Percentiles rank a stretch among this genome's conserved stretches.
phyloP scores from a whole-genome alignment of 305 asterid species.

The Nicotiana rustica region DNA sequence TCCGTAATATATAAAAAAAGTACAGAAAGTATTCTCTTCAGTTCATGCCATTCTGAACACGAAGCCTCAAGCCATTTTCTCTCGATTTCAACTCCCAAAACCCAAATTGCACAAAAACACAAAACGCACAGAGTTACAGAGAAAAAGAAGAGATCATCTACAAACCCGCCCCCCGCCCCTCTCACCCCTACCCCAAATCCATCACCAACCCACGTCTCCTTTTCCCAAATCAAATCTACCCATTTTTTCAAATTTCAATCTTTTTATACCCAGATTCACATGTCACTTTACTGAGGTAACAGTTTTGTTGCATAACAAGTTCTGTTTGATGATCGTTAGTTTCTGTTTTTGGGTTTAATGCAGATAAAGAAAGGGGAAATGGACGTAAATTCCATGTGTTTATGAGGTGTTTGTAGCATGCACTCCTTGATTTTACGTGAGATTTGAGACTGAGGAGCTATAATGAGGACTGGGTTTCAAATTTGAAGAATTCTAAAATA shows the following conservation, averaged over 20 bases:
- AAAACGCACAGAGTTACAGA: no score
- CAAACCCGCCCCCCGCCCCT: not conserved
- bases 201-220: not conserved
- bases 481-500: no score
- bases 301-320: not conserved
- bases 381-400: constrained; percentile 56
- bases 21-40: not conserved
- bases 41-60: not conserved
- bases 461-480: not conserved
- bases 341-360: constrained; percentile 41
- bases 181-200: not conserved
- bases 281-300: not conserved
- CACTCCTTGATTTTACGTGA: constrained; percentile 46
- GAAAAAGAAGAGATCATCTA: not conserved
- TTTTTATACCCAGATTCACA: not conserved
- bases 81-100: constrained; percentile 28
- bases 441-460: not conserved
- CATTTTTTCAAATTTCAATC: not conserved
- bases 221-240: constrained; percentile 1
- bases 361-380: constrained; percentile 40
- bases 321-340: not conserved
- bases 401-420: constrained; percentile 53
- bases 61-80: not conserved
- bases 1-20: not conserved
- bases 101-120: not conserved